These are phyloP conservation scores for Parastagonospora avenae DNA, from an alignment of 2,329 filamentous ascomycete genomes.

Conservation along the genomic window DNA sequence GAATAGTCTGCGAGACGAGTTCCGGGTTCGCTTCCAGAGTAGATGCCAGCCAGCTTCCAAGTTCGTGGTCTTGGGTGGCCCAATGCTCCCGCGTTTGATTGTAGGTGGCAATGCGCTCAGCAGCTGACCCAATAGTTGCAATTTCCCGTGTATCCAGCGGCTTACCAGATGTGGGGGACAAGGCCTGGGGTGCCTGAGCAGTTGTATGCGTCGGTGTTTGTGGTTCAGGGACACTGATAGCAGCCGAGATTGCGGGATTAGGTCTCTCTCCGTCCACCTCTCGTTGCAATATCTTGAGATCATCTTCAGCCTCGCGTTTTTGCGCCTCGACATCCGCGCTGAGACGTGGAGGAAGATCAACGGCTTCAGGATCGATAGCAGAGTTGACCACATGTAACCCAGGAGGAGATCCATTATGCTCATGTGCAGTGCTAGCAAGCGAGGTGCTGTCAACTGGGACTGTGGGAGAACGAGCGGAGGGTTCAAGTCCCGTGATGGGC, in stretches of 20 bases:
- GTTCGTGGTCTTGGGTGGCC: conserved; percentile 73
- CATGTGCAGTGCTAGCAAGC: conserved; percentile 22
- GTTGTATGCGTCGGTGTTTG: conserved; percentile 14
- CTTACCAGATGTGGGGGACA: conserved; percentile 35
- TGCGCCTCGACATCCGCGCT: conserved; percentile 27
- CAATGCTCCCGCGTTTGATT: conserved; percentile 74
- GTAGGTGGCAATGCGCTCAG: conserved; percentile 75
- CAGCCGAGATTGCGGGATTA: conserved; percentile 11
- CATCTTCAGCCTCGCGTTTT: conserved; percentile 14
- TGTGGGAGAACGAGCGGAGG: conserved; percentile 15
- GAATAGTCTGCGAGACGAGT: conserved; percentile 45
- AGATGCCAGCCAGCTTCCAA: conserved; percentile 64
- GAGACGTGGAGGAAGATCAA: conserved; percentile 43
- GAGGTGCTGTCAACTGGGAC: conserved; percentile 20
- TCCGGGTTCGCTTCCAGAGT: conserved; percentile 59
- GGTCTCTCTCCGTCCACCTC: conserved; percentile 3
- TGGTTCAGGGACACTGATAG: conserved; percentile 1
- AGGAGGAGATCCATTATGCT: conserved; percentile 29
- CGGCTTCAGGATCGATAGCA: conserved; percentile 42
- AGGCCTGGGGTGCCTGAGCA: conserved; percentile 20
- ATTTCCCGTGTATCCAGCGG: conserved; percentile 75
- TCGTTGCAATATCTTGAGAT: conserved; percentile 8
- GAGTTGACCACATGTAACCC: conserved; percentile 54
- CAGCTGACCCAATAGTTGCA: conserved; percentile 66
- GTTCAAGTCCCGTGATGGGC: conserved; percentile 22